These are phyloP conservation scores for Fusarium nanum DNA, from an alignment of 2,329 filamentous ascomycete genomes.

Conservation along the genomic window DNA sequence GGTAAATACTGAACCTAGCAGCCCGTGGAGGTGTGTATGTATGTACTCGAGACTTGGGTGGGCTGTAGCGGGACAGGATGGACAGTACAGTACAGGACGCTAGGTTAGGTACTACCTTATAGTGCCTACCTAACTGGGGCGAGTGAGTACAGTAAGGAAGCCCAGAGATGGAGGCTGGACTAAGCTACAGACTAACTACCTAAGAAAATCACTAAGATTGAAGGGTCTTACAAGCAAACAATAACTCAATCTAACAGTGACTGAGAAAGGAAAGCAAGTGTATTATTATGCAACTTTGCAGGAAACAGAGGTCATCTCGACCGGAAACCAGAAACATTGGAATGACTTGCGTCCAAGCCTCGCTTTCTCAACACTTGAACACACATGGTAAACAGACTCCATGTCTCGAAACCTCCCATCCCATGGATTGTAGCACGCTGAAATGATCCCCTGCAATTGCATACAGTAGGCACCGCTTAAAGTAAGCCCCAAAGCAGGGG, in stretches of 20 bases:
- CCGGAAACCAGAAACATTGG: constrained; percentile 16
- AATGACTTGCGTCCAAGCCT: constrained; percentile 24
- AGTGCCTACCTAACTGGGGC: not conserved
- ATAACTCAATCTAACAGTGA: not conserved
- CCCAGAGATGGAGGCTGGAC: not conserved
- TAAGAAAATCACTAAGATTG: not conserved
- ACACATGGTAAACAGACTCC: constrained; percentile 12
- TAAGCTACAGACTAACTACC: not conserved
- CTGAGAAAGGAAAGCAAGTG: not conserved
- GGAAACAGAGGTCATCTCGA: not conserved
- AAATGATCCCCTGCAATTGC: constrained; percentile 24
- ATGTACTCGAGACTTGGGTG: not conserved
- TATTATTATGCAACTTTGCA: not conserved
- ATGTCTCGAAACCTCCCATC: constrained; percentile 24
- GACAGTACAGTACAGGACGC: not conserved
- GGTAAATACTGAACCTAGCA: not conserved
- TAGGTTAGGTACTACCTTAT: not conserved
- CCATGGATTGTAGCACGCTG: constrained; percentile 11
- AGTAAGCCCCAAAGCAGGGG: constrained; percentile 14
- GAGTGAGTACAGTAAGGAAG: not conserved
- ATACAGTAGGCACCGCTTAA: constrained; percentile 11
- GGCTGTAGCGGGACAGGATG: not conserved
- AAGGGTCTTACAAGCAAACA: not conserved
- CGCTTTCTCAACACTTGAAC: not conserved
- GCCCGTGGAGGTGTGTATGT: not conserved